Percentiles rank a stretch among this genome's conserved stretches.
These are phyloP conservation scores for Tetracladium setigerum DNA, from an alignment of 495 filamentous ascomycete genomes.

Conservation along the genomic window DNA sequence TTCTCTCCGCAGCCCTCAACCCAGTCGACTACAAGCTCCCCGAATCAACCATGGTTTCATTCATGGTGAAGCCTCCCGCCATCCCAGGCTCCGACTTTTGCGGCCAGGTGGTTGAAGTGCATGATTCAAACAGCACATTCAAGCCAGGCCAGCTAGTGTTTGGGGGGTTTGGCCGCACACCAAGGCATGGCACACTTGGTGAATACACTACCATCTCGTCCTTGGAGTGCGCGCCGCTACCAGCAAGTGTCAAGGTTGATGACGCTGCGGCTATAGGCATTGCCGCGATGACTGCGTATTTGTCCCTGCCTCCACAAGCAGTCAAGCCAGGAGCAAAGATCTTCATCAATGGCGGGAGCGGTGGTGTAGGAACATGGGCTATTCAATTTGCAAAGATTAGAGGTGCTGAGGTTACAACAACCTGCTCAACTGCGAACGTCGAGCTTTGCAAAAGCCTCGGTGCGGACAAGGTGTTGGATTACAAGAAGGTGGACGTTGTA, in stretches of 20 bases:
- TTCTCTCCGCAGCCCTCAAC: slow-evolving; percentile 50
- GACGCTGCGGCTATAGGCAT: slow-evolving; percentile 44
- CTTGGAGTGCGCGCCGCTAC: slow-evolving; percentile 28
- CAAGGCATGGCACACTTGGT: slow-evolving; percentile 41
- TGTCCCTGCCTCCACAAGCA: slow-evolving; percentile 46
- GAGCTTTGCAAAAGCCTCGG: slow-evolving; percentile 50
- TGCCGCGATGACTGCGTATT: slow-evolving; percentile 51
- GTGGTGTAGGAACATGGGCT: slow-evolving; percentile 51
- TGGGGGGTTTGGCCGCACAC: slow-evolving; percentile 29
- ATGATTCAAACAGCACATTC: slow-evolving; percentile 23
- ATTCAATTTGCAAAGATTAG: slow-evolving; percentile 59
- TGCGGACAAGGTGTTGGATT: slow-evolving; percentile 63
- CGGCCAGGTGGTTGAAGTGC: slow-evolving; percentile 41
- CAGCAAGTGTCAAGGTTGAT: slow-evolving; percentile 40
- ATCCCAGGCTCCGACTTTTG: slow-evolving; percentile 58
- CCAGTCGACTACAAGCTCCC: slow-evolving; percentile 65
- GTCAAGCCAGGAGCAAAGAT: slow-evolving; percentile 46
- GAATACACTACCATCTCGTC: slow-evolving; percentile 38
- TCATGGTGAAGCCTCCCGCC: slow-evolving; percentile 39
- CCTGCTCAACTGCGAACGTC: slow-evolving; percentile 50
- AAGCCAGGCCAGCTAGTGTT: slow-evolving; percentile 48
- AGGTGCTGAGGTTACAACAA: slow-evolving; percentile 52
- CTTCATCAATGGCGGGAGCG: slow-evolving; percentile 61
- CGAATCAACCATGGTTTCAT: slow-evolving; percentile 37
- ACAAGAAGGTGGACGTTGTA: slow-evolving; percentile 45